Conservation (phyloP, 2,329 filamentous ascomycete genomes). For the Fusarium sp. region DNA sequence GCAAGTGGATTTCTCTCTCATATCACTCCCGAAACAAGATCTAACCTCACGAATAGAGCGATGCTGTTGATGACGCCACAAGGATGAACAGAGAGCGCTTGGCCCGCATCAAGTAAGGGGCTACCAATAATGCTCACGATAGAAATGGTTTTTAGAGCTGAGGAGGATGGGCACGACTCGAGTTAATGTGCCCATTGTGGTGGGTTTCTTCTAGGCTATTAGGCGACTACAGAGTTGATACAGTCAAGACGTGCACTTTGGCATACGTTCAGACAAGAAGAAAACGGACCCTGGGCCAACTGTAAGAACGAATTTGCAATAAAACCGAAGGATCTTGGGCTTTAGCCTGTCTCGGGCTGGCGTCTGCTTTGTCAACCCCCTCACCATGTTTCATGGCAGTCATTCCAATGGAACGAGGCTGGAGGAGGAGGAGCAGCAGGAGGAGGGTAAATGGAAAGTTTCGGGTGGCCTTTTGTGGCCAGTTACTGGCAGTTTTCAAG, state of each 20-base stretch:
- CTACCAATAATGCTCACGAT: constrained; percentile 5
- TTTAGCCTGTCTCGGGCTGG: background rate
- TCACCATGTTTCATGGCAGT: background rate
- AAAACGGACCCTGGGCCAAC: background rate
- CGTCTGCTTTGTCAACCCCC: background rate
- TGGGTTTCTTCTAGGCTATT: background rate
- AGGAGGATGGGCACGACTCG: constrained; percentile 3
- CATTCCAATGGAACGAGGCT: background rate
- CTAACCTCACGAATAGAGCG: constrained; percentile 70
- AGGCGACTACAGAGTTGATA: constrained; percentile 1
- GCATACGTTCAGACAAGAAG: constrained; percentile 2
- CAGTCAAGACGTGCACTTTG: constrained; percentile 8
- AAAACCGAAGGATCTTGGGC: constrained; percentile 1
- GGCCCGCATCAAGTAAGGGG: constrained; percentile 66
- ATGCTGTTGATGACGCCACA: constrained; percentile 84
- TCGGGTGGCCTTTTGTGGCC: background rate
- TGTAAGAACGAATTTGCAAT: constrained; percentile 9
- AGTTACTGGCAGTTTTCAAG: background rate
- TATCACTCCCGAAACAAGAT: background rate
- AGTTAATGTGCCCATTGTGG: constrained; percentile 17
- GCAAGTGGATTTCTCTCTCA: constrained; percentile 56
- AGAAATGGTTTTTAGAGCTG: constrained; percentile 8
- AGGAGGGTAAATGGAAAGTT: background rate
- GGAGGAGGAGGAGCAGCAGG: background rate
- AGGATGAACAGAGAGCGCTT: constrained; percentile 80